Evolutionary conservation across 2,329 filamentous ascomycete species (phyloP), one percentile per base, ranked within the genome.

Genomic region (Eutypella sp.): DNA sequence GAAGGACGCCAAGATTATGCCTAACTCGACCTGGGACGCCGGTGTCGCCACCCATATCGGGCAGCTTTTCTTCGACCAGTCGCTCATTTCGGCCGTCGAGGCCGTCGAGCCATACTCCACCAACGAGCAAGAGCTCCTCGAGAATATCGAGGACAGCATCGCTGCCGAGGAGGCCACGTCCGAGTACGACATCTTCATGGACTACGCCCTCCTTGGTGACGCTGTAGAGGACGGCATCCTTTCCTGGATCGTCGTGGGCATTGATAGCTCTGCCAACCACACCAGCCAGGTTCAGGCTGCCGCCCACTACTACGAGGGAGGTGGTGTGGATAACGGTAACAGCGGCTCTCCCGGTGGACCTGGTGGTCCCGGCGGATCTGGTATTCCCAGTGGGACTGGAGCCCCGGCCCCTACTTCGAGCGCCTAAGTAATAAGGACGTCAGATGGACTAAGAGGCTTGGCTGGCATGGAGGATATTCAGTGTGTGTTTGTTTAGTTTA

Each of bases 41-140:
- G 71, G 75, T 24, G 67, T 65, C 38, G 67, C 76, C 34, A 72
- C 74, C 4, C 77, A 82, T 62, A 72, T 81, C 38, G 78, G 78
- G n/a, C 78, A 83, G 58, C 61, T 82, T 45, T 82, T 79, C 69
- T 77, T 81, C 58, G 76, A 81, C 59, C 73, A 81, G 53, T 66
- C 69, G 53, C 71, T 82, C 23, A 71, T 78, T 52, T 47, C 57
- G 5, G 54, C 66, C 27, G 75, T 81, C 45, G 72, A 77, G 50
- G 55, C 58, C 19, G 65, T 63, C 2, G 51, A 58, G 2, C 76
- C 78, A 2, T 74, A 75, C 60, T 57, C 40, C 27, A 58, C 58
- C 44, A 75, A 75, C 59, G 64, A 53, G 1, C 66, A 72, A 51
- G 47, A 49, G 0, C 44, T 73, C 18, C 79, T 72, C 8, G 62